Conservation (phyloP, 805 yeast genomes). For the Kodamaea sagamina region DNA sequence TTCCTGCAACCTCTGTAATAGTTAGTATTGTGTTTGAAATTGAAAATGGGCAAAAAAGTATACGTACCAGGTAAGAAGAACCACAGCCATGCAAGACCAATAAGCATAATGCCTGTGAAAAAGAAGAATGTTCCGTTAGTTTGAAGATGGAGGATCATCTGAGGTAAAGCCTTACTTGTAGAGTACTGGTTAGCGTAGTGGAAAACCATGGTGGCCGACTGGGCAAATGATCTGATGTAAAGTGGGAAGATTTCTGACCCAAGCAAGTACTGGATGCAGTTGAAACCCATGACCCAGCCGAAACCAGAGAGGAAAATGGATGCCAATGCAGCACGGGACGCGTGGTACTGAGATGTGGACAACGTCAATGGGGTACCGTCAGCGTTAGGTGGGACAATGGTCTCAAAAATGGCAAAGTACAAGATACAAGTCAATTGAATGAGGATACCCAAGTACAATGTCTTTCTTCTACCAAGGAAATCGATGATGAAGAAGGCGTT, state of each 20-base stretch:
- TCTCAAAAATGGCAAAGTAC: conserved; percentile 50
- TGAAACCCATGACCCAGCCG: conserved; percentile 29
- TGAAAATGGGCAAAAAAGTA: conserved; percentile 11
- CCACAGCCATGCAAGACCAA: conserved; percentile 25
- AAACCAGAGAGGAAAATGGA: conserved; percentile 25
- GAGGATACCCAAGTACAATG: conserved; percentile 47
- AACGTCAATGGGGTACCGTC: conserved; percentile 10
- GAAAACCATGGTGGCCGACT: conserved; percentile 26
- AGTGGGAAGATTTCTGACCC: conserved; percentile 28
- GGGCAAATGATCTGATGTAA: conserved; percentile 26
- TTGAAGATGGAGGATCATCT: conserved; percentile 23
- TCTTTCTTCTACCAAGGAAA: conserved; percentile 51
- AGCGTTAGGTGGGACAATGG: conserved; percentile 37
- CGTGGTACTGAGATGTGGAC: conserved; percentile 17
- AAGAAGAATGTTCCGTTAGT: conserved; percentile 26
- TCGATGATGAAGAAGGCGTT: conserved; percentile 58
- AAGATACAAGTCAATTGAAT: conserved; percentile 46
- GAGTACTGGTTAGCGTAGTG: conserved; percentile 30
- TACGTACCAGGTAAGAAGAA: conserved; percentile 20
- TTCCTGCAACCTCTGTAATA: conserved; percentile 24
- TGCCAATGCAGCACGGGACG: conserved; percentile 28
- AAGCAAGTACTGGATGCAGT: conserved; percentile 24
- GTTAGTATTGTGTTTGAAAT: no score
- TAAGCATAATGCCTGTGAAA: conserved; percentile 21
- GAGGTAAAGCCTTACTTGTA: conserved; percentile 27